Percentiles rank a stretch among this genome's conserved stretches.
Conservation (phyloP, 495 filamentous ascomycete species). For the Tuber borchii region DNA sequence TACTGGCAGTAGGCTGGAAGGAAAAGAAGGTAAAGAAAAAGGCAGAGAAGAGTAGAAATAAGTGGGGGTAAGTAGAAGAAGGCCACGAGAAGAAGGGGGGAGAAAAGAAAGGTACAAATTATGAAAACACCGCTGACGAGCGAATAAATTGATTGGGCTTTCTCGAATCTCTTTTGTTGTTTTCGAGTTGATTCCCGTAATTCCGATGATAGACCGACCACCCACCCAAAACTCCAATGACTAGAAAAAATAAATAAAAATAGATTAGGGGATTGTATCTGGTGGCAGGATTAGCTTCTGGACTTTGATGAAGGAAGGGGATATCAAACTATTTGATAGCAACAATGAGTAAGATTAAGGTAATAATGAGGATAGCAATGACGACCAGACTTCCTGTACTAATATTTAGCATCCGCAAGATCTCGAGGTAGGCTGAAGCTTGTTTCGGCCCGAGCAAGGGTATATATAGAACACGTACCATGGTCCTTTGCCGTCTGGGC, state of each 20-base stretch:
- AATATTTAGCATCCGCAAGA: background rate
- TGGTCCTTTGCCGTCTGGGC: slow-evolving; percentile 69
- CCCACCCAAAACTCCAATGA: slow-evolving; percentile 36
- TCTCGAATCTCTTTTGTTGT: background rate
- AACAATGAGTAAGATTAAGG: slow-evolving; percentile 70
- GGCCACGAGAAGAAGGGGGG: background rate
- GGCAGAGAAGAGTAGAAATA: background rate
- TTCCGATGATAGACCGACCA: slow-evolving; percentile 14
- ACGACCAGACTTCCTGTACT: slow-evolving; percentile 44
- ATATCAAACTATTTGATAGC: slow-evolving; percentile 58
- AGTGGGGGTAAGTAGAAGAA: background rate
- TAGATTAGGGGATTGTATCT: background rate
- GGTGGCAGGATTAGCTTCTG: background rate
- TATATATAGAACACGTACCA: slow-evolving; percentile 56
- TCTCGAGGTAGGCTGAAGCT: background rate
- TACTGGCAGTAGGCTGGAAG: background rate
- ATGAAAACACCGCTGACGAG: slow-evolving; percentile 11
- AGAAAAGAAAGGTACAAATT: background rate
- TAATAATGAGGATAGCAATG: slow-evolving; percentile 67
- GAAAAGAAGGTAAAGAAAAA: slow-evolving; percentile 5
- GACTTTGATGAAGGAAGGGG: background rate
- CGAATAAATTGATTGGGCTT: background rate
- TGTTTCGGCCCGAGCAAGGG: background rate
- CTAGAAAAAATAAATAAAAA: slow-evolving; percentile 20
- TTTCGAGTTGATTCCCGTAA: slow-evolving; percentile 5